phyloP scores from a whole-genome alignment of 1,284 basidiomycete genomes.

The Inonotus hispidus region DNA sequence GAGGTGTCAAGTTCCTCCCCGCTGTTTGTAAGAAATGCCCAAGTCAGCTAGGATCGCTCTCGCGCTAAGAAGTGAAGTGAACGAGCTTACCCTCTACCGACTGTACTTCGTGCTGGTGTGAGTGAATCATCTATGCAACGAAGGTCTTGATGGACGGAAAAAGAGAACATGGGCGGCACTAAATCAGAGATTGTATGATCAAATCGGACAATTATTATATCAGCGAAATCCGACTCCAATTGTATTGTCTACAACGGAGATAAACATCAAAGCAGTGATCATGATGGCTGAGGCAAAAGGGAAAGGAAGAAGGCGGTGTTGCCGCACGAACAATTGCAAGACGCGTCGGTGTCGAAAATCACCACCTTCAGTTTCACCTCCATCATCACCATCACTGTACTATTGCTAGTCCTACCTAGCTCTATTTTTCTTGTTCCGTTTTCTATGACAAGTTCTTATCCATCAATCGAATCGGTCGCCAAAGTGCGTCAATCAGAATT shows the following conservation, averaged over 20 bases:
- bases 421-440: background rate
- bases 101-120: background rate
- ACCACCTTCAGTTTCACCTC: background rate
- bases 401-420: background rate
- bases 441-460: slow-evolving; percentile 34
- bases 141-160: too few species aligned
- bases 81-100: background rate
- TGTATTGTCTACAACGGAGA: too few species aligned
- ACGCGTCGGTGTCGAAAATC: too few species aligned
- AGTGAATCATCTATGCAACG: too few species aligned
- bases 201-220: too few species aligned
- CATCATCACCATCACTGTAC: background rate
- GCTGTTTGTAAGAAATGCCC: background rate
- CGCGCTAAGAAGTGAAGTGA: background rate
- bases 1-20: background rate
- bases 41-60: background rate
- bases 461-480: slow-evolving; percentile 54
- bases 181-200: too few species aligned
- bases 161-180: too few species aligned
- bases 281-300: too few species aligned
- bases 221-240: too few species aligned
- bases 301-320: too few species aligned
- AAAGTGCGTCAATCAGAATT: slow-evolving; percentile 41
- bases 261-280: too few species aligned
- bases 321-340: too few species aligned